phyloP scores from a whole-genome alignment of 371 early-diverging fungal genomes.

The Coemansia sp. region DNA sequence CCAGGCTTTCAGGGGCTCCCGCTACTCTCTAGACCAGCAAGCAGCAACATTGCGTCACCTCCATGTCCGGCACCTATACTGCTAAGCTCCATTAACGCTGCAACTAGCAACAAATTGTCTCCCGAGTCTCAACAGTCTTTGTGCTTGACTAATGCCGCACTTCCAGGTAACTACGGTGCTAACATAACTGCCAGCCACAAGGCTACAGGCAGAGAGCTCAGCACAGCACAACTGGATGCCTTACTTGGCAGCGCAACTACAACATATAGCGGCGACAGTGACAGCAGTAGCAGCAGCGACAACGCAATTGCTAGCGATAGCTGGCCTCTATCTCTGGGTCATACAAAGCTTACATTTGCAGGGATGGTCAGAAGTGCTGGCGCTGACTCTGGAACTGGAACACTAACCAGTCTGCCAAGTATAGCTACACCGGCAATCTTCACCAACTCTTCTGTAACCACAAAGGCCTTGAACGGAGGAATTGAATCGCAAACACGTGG shows the following conservation, averaged over 20 bases:
- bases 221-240: conserved; percentile 19
- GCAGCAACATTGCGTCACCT: neutral
- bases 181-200: neutral
- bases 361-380: conserved; percentile 3
- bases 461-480: conserved; percentile 40
- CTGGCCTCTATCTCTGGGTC: neutral
- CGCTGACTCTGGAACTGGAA: neutral
- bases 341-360: neutral
- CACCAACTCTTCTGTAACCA: conserved; percentile 33
- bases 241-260: conserved; percentile 4
- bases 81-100: neutral
- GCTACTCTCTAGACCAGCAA: conserved; percentile 5
- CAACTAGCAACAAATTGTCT: conserved; percentile 3
- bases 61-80: neutral
- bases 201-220: conserved; percentile 5
- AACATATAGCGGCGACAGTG: conserved; percentile 9
- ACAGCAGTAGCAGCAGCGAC: conserved; percentile 22
- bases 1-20: neutral
- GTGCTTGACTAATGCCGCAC: neutral
- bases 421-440: conserved; percentile 20
- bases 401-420: conserved; percentile 4
- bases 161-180: neutral
- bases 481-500: conserved; percentile 13
- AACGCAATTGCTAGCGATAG: neutral
- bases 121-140: conserved; percentile 8